Conservation (phyloP, 768 basidiomycete species). For the Tulasnella sp. region DNA sequence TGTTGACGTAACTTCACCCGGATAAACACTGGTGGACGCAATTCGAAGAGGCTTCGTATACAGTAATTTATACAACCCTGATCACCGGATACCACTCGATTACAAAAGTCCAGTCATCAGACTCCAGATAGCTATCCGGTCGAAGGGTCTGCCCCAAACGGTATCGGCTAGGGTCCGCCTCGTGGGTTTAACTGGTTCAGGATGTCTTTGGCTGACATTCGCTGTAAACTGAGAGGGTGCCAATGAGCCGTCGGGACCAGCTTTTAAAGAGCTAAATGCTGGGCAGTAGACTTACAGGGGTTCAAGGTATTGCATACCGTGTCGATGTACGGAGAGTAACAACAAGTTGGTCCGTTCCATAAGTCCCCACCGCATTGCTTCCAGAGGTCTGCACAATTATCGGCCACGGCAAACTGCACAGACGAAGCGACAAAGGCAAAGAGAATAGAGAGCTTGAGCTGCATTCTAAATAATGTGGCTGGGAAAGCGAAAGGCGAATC, state of each 20-base stretch:
- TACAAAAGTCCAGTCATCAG: too few species aligned
- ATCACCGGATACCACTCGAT: too few species aligned
- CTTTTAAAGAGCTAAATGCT: neutral
- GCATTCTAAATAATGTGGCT: neutral
- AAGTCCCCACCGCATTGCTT: neutral
- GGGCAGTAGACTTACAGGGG: neutral
- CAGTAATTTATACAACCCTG: too few species aligned
- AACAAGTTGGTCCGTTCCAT: neutral
- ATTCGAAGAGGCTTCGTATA: too few species aligned
- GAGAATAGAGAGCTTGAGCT: neutral
- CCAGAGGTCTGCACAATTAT: neutral
- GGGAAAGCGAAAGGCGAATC: neutral
- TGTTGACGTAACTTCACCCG: too few species aligned
- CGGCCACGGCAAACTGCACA: neutral
- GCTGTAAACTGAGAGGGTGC: neutral
- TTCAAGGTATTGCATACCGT: neutral
- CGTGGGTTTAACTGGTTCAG: neutral
- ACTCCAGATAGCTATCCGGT: too few species aligned
- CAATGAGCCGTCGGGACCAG: neutral
- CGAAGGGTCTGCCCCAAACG: neutral
- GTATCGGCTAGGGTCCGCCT: neutral
- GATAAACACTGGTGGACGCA: too few species aligned
- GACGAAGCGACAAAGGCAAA: neutral
- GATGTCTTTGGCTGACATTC: neutral
- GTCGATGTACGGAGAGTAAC: neutral